A percentile compares a stretch with the other conserved stretches of the same genome.
These are phyloP conservation scores for Pyracantha coccinea DNA, from an alignment of 331 rosid genomes.

Conservation along the genomic window DNA sequence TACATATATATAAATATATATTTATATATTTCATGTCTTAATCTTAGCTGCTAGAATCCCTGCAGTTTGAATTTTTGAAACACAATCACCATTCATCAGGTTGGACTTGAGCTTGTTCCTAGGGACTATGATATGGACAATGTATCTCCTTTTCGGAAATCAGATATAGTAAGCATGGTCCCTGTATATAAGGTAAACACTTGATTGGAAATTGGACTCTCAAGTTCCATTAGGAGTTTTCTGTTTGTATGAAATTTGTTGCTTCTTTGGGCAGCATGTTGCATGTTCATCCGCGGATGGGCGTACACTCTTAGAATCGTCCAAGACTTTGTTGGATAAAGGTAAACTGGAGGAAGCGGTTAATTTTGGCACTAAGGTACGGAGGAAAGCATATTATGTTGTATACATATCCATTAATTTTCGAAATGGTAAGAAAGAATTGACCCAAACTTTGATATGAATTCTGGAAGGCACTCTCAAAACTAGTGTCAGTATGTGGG, in stretches of 20 bases:
- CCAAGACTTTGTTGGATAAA: slow-evolving; percentile 93
- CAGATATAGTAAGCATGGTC: slow-evolving; percentile 83
- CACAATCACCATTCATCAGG: slow-evolving; percentile 43
- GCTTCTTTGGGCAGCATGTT: slow-evolving; percentile 54
- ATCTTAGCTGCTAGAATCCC: background rate
- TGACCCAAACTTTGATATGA: slow-evolving; percentile 23
- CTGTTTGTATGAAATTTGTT: background rate
- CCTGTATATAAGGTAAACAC: slow-evolving; percentile 81
- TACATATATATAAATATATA: too few species aligned
- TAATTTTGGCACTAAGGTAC: slow-evolving; percentile 90
- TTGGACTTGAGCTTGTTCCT: slow-evolving; percentile 95
- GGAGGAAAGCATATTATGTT: slow-evolving; percentile 4
- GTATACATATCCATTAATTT: slow-evolving; percentile 1
- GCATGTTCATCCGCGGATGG: slow-evolving; percentile 99
- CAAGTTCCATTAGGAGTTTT: slow-evolving; percentile 1
- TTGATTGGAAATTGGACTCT: background rate
- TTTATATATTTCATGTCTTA: background rate
- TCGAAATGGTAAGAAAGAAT: slow-evolving; percentile 1
- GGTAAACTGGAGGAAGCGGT: slow-evolving; percentile 99
- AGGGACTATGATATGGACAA: slow-evolving; percentile 81
- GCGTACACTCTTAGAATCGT: slow-evolving; percentile 88
- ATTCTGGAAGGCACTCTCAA: slow-evolving; percentile 84
- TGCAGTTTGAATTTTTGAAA: slow-evolving; percentile 10
- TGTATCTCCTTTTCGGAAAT: slow-evolving; percentile 61
- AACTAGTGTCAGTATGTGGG: slow-evolving; percentile 86